Conservation (phyloP, 257 asterid species). For the Marsdenia floribunda region DNA sequence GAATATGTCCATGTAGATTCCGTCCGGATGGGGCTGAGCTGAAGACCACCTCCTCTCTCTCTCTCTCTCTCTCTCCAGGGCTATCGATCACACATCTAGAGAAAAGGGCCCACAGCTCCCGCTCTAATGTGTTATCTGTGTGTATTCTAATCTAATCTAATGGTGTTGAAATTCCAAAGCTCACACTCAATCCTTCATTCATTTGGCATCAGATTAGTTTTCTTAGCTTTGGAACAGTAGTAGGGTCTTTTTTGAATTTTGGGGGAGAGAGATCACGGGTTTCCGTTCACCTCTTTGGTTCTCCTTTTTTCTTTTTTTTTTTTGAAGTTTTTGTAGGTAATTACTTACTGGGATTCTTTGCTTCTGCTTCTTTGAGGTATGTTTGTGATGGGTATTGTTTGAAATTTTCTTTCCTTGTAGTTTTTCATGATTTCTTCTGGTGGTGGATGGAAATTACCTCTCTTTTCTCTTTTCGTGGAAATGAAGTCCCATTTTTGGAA, state of each 20-base stretch:
- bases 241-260: neutral
- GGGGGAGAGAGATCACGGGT: neutral
- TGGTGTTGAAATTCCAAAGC: slow-evolving; percentile 7
- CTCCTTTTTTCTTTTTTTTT: neutral
- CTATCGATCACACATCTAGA: neutral
- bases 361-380: slow-evolving; percentile 2
- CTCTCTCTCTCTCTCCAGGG: neutral
- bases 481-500: neutral
- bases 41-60: neutral
- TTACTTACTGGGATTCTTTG: neutral
- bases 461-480: neutral
- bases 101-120: slow-evolving; percentile 2
- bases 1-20: slow-evolving; percentile 23
- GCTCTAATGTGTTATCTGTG: neutral
- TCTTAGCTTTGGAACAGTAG: neutral
- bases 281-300: neutral
- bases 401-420: neutral
- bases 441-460: neutral
- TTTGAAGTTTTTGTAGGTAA: neutral
- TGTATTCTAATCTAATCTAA: slow-evolving; percentile 1
- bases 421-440: neutral
- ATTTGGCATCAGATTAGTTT: neutral
- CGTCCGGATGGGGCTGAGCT: slow-evolving; percentile 14
- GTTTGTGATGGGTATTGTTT: neutral
- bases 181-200: neutral